phyloP scores from a whole-genome alignment of 2,329 filamentous ascomycete species.

The Pseudogymnoascus verrucosus region DNA sequence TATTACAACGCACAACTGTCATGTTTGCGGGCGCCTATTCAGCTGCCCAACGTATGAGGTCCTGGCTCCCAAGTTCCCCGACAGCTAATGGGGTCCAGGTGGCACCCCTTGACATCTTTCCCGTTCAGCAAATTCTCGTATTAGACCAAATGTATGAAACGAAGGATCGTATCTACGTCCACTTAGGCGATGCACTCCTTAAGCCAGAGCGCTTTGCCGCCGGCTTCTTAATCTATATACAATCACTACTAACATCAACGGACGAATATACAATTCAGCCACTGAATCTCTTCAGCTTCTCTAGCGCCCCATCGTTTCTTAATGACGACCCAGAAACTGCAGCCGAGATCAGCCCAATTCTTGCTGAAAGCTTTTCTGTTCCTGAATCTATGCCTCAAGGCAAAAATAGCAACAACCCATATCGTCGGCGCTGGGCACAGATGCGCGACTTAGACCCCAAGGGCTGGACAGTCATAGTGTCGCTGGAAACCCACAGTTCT shows the following conservation, averaged over 20 bases:
- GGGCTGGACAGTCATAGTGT: neutral
- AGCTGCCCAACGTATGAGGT: neutral
- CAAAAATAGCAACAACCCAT: neutral
- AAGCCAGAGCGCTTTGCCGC: neutral
- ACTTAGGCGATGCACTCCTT: neutral
- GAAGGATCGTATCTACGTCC: neutral
- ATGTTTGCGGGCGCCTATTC: neutral
- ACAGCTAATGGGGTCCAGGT: neutral
- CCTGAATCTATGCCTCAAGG: neutral
- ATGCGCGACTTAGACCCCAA: neutral
- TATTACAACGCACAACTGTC: neutral
- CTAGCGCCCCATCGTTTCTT: conserved; percentile 13
- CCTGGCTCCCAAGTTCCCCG: neutral
- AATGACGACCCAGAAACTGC: neutral
- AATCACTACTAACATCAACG: neutral
- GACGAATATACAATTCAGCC: conserved; percentile 1
- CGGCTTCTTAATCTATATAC: neutral
- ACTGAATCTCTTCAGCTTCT: conserved; percentile 14
- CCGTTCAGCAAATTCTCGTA: neutral
- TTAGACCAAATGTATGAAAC: neutral
- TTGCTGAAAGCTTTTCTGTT: conserved; percentile 13
- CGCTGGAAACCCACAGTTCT: neutral
- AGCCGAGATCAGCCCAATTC: conserved; percentile 12
- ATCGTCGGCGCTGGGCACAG: neutral
- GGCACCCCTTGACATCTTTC: neutral